Base-by-base conservation (phyloP, 495 filamentous ascomycete genomes). In the Tuber melanosporum region DNA sequence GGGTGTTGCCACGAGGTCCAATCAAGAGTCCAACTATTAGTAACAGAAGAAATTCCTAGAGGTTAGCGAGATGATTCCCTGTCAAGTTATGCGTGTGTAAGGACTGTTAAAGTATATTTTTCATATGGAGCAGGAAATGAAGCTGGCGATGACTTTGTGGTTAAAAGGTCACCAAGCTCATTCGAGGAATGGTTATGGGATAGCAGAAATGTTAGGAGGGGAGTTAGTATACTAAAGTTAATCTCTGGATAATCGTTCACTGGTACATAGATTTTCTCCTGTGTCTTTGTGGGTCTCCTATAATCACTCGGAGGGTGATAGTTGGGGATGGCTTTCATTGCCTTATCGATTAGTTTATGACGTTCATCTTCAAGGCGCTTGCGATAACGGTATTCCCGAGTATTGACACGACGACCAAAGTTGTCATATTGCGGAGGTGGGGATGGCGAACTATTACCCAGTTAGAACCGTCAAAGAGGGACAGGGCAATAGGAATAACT, bases 191-290 rank as follows among this genome's bases (percentile, higher is more conserved):
- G 74, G 66, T 43, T 72, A 26, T 71, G 49, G 49, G 71, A 72
- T 74, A 79, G 75, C 73, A 62, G 45, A 80, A 75, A 43, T 22
- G 62, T 77, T 70, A 62, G 47, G 17, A 91, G 90, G 93, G 93
- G 94, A 66, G 93, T 97, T 97, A 97, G 93, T 91, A 93, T 97
- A 99, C 95, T 99, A 92, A 99, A 99, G 92, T 99, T 99, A 92
- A 99, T 98, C 87, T 99, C 95, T 89, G 95, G 95, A 86, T 99
- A 99, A 86, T 99, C 95, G 90, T 99, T 99, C 87, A 99, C 95
- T 83, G 95, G 95, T 84, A 99, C 95, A 85, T 99, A 99, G 91
- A 99, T 95, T 89, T 98, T 99, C 90, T 99, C 95, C 86, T 98
- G 94, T 83, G 95, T 98, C 92, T 98, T 99, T 83, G 94, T 97